Evolutionary conservation across 768 basidiomycete species (phyloP), one percentile per base, ranked within the genome.

Genomic region (Phylloporus sp.): DNA sequence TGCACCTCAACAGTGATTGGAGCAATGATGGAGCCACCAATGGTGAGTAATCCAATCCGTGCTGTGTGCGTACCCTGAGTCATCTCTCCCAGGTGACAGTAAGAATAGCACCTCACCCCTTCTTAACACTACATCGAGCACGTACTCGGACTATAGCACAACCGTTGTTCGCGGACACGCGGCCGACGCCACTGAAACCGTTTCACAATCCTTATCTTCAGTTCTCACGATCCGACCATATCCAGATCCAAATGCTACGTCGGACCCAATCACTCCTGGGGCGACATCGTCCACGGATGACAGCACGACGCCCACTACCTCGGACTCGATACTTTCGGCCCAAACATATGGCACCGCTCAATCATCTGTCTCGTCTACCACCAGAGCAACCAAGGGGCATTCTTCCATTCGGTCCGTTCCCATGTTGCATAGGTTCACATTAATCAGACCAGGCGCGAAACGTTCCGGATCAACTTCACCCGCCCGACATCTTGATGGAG

Each of bases 341-440:
- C 74, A 80, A 46, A 65, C 81, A 3, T 87, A 84, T 66, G 80
- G 80, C 56, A 89, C 86, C 6, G 84, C 85, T 9, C 71, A 75
- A 22, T 70, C 73, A 23, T 75, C 75, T 3, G 59, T 72, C 26
- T 70, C 71, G 5, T 84, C 82, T 2, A 73, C 75, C 32, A 79
- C 88, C 2, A 76, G 75, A 15, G 89, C 89, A 5, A 91, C 88
- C 0, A 85, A 88, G 58, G 89, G 87, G 11, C 84, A 86, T 18
- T 88, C 87, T 2, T 86, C 86, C 7, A 77, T 86, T 43, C 73
- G 74, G 31, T 73, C 79, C 4, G 58, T 78, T 1, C 77, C 82
- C 0, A 75, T 84, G 46, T 76, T 91, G 3, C 92, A 94, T 66
- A 85, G 93, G 16, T 95, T 95, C 74, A 87, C 91, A 20, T 76